Conservation (phyloP, 805 yeast species). For the Candida qinlingensis region DNA sequence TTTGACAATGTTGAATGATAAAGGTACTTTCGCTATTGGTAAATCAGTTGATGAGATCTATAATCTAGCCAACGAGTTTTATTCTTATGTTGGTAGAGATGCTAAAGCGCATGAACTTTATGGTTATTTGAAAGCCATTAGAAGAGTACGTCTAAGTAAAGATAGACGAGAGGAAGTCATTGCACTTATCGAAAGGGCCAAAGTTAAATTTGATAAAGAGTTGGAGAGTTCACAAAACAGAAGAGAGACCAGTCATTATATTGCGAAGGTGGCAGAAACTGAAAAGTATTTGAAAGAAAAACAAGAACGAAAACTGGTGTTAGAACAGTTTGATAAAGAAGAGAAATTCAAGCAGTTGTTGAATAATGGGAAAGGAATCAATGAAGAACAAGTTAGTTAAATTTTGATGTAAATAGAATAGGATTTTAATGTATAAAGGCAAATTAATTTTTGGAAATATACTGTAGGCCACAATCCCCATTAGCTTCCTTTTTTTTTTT, state of each 20-base stretch:
- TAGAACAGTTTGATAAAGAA: conserved; percentile 8
- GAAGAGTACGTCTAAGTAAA: conserved; percentile 18
- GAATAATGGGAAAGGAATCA: conserved; percentile 2
- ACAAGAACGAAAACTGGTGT: conserved; percentile 13
- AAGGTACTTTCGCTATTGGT: conserved; percentile 18
- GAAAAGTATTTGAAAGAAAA: conserved; percentile 12
- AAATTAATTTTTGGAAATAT: too few species aligned
- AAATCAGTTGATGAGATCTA: conserved; percentile 14
- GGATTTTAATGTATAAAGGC: neutral
- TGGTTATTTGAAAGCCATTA: conserved; percentile 22
- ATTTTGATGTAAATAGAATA: neutral
- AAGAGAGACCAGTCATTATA: conserved; percentile 6
- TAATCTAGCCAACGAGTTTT: conserved; percentile 15
- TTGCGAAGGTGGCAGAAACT: conserved; percentile 9
- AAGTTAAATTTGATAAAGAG: conserved; percentile 11
- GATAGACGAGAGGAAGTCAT: conserved; percentile 15
- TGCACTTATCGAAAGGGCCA: conserved; percentile 8
- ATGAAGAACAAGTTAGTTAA: neutral
- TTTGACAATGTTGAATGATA: conserved; percentile 14
- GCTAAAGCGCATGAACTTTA: conserved; percentile 15
- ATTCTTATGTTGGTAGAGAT: conserved; percentile 2
- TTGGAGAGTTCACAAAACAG: conserved; percentile 1
- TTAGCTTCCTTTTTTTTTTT: too few species aligned
- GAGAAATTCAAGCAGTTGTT: neutral
- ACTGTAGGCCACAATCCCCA: too few species aligned